These are phyloP conservation scores for Candida stauntonica DNA, from an alignment of 805 yeast species.

Conservation along the genomic window DNA sequence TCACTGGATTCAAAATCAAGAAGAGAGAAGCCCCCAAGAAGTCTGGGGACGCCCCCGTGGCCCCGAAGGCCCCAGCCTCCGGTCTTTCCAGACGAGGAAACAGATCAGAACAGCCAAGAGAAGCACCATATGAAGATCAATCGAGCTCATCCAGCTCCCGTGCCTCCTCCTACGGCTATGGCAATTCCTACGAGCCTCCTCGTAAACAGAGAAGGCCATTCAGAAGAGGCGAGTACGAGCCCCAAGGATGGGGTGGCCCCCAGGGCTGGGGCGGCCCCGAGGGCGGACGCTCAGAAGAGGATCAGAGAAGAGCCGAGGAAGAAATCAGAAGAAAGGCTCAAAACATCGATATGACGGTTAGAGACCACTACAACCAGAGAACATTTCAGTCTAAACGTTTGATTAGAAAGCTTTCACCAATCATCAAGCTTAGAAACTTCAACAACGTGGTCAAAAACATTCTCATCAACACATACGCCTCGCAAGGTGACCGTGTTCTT, in stretches of 20 bases:
- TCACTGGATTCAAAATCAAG: constrained; percentile 10
- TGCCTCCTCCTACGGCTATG: too few relatives aligned
- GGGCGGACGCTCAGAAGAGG: constrained; percentile 1
- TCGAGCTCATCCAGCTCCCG: too few relatives aligned
- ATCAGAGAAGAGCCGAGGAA: constrained; percentile 5
- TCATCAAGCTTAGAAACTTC: constrained; percentile 80
- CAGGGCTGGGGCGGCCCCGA: too few relatives aligned
- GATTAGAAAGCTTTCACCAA: constrained; percentile 71
- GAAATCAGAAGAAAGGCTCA: constrained; percentile 13
- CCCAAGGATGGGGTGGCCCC: constrained; percentile 1
- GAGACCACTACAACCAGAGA: constrained; percentile 82
- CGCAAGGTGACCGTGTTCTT: constrained; percentile 52
- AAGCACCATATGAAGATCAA: too few relatives aligned
- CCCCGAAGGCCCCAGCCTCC: constrained; percentile 3
- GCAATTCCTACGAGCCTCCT: constrained; percentile 10
- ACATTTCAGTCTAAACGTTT: constrained; percentile 61
- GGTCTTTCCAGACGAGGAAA: constrained; percentile 11
- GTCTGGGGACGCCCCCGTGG: background rate
- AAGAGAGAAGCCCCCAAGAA: constrained; percentile 12
- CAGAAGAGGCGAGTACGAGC: constrained; percentile 14
- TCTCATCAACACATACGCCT: constrained; percentile 65
- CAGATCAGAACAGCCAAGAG: too few relatives aligned
- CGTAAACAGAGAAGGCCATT: constrained; percentile 16
- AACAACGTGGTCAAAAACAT: constrained; percentile 90
- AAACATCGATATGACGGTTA: constrained; percentile 57